Conservation (phyloP, 305 asterid genomes). For the Fraxinus floribunda region DNA sequence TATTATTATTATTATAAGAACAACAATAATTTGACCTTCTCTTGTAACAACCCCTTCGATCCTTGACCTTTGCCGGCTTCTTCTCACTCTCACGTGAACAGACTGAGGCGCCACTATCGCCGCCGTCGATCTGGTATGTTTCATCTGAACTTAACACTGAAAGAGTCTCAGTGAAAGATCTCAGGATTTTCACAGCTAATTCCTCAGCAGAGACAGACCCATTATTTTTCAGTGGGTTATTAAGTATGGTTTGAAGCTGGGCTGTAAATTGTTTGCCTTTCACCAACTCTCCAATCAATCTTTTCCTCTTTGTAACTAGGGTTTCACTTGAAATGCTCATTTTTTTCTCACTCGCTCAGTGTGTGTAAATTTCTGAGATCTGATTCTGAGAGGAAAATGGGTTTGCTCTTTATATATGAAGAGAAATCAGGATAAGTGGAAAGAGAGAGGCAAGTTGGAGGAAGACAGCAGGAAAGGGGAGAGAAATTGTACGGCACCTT, state of each 20-base stretch:
- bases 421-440: conserved; percentile 21
- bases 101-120: conserved; percentile 30
- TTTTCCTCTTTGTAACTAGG: conserved; percentile 26
- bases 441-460: conserved; percentile 30
- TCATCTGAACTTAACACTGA: conserved; percentile 30
- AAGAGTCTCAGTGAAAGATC: conserved; percentile 46
- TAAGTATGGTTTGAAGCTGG: conserved; percentile 45
- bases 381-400: neutral
- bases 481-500: conserved; percentile 7
- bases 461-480: conserved; percentile 32
- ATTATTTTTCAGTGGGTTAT: conserved; percentile 19
- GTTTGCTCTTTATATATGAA: neutral
- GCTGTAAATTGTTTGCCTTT: conserved; percentile 46
- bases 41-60: conserved; percentile 71
- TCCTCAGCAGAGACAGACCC: conserved; percentile 33
- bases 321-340: conserved; percentile 17
- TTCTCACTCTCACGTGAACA: conserved; percentile 30
- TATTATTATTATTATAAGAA: neutral
- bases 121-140: conserved; percentile 41
- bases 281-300: conserved; percentile 30
- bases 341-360: neutral
- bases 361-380: conserved; percentile 4
- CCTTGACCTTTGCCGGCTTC: conserved; percentile 36
- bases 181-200: conserved; percentile 35
- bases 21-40: conserved; percentile 50